These are phyloP conservation scores for Botryotinia convoluta DNA, from an alignment of 2,329 filamentous ascomycete genomes.

Conservation along the genomic window DNA sequence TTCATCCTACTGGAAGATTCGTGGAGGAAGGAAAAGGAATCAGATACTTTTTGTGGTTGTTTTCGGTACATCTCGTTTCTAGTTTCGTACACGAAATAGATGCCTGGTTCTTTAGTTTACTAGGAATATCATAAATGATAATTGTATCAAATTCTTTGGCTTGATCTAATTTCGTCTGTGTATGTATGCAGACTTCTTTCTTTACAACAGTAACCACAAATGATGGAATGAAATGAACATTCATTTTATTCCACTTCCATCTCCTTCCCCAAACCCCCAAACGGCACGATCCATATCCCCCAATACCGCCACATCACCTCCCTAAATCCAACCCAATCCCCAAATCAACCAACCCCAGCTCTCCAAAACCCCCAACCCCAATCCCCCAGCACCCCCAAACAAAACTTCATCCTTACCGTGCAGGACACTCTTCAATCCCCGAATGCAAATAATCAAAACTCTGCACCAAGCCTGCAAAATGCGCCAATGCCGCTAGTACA, in stretches of 20 bases:
- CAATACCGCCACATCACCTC: too few relatives aligned
- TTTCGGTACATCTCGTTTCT: not conserved
- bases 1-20: not conserved
- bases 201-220: not conserved
- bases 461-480: constrained; percentile 13
- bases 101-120: not conserved
- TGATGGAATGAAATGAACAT: too few relatives aligned
- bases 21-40: not conserved
- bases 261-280: too few relatives aligned
- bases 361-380: not conserved
- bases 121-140: not conserved
- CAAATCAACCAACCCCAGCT: too few relatives aligned
- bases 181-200: not conserved
- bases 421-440: not conserved
- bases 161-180: not conserved
- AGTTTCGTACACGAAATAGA: not conserved
- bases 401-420: not conserved
- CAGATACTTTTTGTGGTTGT: not conserved
- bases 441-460: constrained; percentile 11
- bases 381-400: not conserved
- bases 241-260: too few relatives aligned
- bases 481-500: constrained; percentile 29
- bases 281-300: too few relatives aligned
- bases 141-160: not conserved
- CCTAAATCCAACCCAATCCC: too few relatives aligned